These are phyloP conservation scores for Strobilomyces echinocephalus DNA, from an alignment of 768 basidiomycete genomes.

Conservation along the genomic window DNA sequence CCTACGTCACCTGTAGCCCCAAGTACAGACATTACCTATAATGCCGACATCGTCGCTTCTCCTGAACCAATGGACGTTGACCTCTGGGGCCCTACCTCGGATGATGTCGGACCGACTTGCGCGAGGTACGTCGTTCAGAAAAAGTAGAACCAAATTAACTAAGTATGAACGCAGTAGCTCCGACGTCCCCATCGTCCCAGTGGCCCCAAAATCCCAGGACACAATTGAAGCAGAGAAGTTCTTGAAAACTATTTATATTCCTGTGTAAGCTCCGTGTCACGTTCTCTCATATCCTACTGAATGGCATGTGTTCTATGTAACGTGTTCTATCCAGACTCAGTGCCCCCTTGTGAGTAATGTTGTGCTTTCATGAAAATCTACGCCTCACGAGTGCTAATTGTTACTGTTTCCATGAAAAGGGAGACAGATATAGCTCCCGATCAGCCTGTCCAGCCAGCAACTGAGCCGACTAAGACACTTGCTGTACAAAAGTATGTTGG, in stretches of 20 bases:
- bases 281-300: neutral
- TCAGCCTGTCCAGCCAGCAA: constrained; percentile 2
- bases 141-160: neutral
- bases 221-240: constrained; percentile 25
- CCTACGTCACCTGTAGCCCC: constrained; percentile 12
- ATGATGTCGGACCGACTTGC: constrained; percentile 2
- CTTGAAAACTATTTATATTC: constrained; percentile 22
- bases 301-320: no score
- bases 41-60: constrained; percentile 6
- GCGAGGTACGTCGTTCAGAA: constrained; percentile 12
- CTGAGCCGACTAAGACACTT: constrained; percentile 11
- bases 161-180: neutral
- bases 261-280: constrained; percentile 17
- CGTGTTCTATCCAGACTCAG: constrained; percentile 15
- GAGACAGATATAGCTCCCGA: constrained; percentile 7
- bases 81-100: constrained; percentile 8
- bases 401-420: constrained; percentile 7
- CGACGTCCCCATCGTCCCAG: constrained; percentile 1
- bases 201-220: constrained; percentile 17
- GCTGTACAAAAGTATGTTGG: constrained; percentile 25
- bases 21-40: neutral
- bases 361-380: neutral
- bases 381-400: neutral
- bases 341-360: constrained; percentile 22
- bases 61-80: constrained; percentile 23